Evolutionary conservation across 371 early-diverging fungal species (phyloP).

Genomic region (Circinella umbellata): DNA sequence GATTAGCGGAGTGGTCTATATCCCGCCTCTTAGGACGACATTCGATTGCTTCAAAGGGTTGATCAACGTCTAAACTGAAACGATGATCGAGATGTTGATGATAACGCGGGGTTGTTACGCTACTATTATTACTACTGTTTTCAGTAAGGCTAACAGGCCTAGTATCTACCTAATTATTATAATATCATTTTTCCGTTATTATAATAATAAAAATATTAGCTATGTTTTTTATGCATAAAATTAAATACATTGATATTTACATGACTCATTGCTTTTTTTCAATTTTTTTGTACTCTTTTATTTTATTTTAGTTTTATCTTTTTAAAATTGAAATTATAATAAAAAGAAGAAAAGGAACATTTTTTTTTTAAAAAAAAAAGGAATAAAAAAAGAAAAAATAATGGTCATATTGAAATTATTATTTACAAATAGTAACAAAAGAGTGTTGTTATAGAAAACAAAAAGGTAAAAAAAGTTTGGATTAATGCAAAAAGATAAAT

Average conservation of each 20-base stretch:
- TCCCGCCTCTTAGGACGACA: not conserved
- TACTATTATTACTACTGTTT: not conserved
- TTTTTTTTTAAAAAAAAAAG: no score
- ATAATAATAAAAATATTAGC: not conserved
- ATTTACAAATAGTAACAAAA: no score
- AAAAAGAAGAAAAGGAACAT: no score
- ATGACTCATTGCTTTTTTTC: not conserved
- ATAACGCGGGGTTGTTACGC: not conserved
- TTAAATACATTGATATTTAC: slow-evolving; percentile 4
- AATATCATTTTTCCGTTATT: not conserved
- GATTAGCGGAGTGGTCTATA: slow-evolving; percentile 14
- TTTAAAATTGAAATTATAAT: no score
- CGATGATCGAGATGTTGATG: slow-evolving; percentile 7
- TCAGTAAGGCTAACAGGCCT: not conserved
- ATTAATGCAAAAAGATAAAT: slow-evolving; percentile 8
- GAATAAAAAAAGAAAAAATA: no score
- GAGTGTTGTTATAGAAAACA: no score
- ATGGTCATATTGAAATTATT: no score
- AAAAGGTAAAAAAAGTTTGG: no score
- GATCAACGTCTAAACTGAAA: slow-evolving; percentile 6
- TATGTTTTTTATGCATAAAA: not conserved
- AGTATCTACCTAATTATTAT: not conserved
- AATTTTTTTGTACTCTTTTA: no score
- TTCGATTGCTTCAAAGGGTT: slow-evolving; percentile 5
- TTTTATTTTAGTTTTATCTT: no score